Base-by-base conservation (phyloP, 768 basidiomycete species). In the Lyophyllum atratum region DNA sequence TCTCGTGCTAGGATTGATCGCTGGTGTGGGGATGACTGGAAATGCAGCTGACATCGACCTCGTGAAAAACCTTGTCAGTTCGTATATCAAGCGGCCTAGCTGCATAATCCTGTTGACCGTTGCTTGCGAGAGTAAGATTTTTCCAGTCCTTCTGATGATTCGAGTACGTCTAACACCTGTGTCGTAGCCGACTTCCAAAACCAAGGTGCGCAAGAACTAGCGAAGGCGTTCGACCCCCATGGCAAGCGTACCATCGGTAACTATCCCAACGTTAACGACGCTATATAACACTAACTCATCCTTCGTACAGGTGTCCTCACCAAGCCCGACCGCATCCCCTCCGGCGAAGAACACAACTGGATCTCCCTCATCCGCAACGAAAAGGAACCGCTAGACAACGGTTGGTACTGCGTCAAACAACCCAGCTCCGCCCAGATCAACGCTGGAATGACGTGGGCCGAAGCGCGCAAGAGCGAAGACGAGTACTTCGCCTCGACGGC, bases 101-200 rank as follows among this genome's bases (percentile, higher is more conserved):
- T 90, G 89, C 37, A 82, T 84, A 8, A 80, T 86, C 17, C 68
- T 92, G 0, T 56, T 89, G 25, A 81, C 80, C 0, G 79, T 85
- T 0, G 80, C 89, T 0, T 87, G 86, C 61, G 86, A 88, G 68
- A 86, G 87, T 87, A 54, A 56, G 81, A 60, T 17, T 10, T 31
- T 11, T 11, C 31, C n/a, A 39, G 24, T 40, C 26, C 56, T n/a
- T 6, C 26, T 43, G 26, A 11, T 29, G 19, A 19, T 29, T 40
- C 44, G 34, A 14, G 17, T 29, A 24, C 15, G 8, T 5, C 10
- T n/a, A 44, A 44, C 8, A 10, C n/a, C n/a, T 52, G 17, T 25
- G 43, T 43, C 28, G 1, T 45, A 92, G 91, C 89, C 50, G 89
- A 93, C 59, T 89, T 89, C 19, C 87, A 92, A 61, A 93, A 90